Conservation (phyloP, 305 asterid species). For the Salvia sclarea region DNA sequence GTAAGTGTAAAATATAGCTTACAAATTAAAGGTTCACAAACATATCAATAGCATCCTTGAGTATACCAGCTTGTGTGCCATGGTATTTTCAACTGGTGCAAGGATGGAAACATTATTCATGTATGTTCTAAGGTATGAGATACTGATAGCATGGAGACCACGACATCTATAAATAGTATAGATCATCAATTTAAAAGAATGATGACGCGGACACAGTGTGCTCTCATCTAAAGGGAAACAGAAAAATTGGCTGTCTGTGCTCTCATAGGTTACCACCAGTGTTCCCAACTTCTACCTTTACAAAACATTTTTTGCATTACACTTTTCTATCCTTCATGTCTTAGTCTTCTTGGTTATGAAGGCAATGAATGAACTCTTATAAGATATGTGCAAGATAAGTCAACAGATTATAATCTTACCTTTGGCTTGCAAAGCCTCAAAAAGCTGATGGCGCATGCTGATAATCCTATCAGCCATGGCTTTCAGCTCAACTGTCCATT, state of each 20-base stretch:
- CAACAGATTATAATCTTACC: conserved; percentile 40
- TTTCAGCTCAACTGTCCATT: conserved; percentile 81
- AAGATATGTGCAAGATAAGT: not conserved
- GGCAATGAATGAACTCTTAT: not conserved
- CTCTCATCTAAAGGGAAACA: not conserved
- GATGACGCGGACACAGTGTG: not conserved
- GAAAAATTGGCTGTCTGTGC: not conserved
- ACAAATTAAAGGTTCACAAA: not conserved
- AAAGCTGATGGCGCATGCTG: conserved; percentile 79
- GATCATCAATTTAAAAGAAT: not conserved
- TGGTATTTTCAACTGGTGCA: not conserved
- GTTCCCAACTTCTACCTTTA: not conserved
- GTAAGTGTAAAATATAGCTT: not conserved
- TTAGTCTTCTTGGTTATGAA: not conserved
- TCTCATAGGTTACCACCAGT: not conserved
- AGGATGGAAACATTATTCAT: not conserved
- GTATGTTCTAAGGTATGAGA: too few species aligned
- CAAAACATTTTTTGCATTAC: not conserved
- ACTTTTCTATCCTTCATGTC: not conserved
- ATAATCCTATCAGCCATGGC: conserved; percentile 89
- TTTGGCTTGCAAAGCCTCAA: conserved; percentile 58
- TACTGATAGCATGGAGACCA: too few species aligned
- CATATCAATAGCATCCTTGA: not conserved
- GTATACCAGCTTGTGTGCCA: not conserved
- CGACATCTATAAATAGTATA: not conserved